Evolutionary conservation across 2,329 filamentous ascomycete species (phyloP).

Genomic region (Cladophialophora chaetospira): DNA sequence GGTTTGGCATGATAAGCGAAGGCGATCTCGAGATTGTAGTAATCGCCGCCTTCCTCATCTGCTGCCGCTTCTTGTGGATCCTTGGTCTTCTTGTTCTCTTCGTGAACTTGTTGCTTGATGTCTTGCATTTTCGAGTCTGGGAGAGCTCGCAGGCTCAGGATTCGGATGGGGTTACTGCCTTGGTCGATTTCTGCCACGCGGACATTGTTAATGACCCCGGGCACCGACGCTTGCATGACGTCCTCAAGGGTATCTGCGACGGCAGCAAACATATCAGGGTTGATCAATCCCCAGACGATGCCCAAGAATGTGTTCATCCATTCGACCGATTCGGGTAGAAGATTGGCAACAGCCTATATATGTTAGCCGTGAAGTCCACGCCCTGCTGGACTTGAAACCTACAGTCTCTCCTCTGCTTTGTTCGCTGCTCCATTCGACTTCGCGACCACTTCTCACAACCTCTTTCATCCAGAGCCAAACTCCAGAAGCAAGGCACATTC

Average conservation of each 20-base stretch:
- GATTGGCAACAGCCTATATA: constrained; percentile 71
- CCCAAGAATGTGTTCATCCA: constrained; percentile 92
- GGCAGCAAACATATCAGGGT: constrained; percentile 91
- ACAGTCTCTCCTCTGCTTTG: constrained; percentile 78
- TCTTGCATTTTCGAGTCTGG: constrained; percentile 80
- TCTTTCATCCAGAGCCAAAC: constrained; percentile 91
- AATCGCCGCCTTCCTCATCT: constrained; percentile 86
- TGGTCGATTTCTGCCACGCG: constrained; percentile 94
- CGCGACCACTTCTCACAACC: constrained; percentile 75
- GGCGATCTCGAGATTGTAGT: constrained; percentile 88
- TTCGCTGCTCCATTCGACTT: constrained; percentile 86
- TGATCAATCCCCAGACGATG: constrained; percentile 86
- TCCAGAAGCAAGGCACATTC: constrained; percentile 69
- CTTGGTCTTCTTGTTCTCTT: constrained; percentile 76
- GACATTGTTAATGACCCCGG: constrained; percentile 88
- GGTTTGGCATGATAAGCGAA: constrained; percentile 90
- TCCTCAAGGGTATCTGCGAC: constrained; percentile 93
- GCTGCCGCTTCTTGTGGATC: constrained; percentile 85
- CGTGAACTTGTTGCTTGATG: constrained; percentile 77
- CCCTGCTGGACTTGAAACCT: constrained; percentile 29
- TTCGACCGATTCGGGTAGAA: constrained; percentile 89
- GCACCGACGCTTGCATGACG: constrained; percentile 94
- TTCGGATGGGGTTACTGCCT: constrained; percentile 84
- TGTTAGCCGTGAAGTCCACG: background rate
- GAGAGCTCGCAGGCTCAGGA: constrained; percentile 82